Conservation (phyloP, 2,329 filamentous ascomycete genomes). For the Paradendryphiella salina region DNA sequence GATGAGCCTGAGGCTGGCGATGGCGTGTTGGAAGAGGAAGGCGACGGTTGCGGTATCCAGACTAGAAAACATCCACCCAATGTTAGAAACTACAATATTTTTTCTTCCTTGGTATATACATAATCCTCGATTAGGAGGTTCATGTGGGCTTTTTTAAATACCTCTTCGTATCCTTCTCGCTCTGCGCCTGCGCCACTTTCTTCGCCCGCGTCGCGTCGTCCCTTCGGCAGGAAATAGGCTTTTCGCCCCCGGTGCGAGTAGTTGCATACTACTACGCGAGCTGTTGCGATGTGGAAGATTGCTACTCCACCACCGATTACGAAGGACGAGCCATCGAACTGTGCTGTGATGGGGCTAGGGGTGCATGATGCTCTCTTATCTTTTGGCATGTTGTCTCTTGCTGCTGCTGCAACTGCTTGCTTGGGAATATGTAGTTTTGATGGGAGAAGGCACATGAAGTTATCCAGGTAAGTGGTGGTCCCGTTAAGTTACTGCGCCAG, state of each 20-base stretch:
- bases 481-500: neutral
- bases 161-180: conserved; percentile 57
- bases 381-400: conserved; percentile 12
- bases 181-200: conserved; percentile 50
- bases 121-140: too few relatives aligned
- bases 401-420: neutral
- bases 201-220: conserved; percentile 53
- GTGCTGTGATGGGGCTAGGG: conserved; percentile 25
- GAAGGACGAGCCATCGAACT: conserved; percentile 37
- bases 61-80: neutral
- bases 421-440: neutral
- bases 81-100: too few relatives aligned
- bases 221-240: conserved; percentile 57
- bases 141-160: conserved; percentile 12
- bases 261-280: conserved; percentile 54
- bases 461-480: neutral
- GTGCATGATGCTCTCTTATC: conserved; percentile 6
- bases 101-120: too few relatives aligned
- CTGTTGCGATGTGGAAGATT: conserved; percentile 55
- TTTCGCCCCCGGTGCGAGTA: conserved; percentile 39
- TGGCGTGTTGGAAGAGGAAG: conserved; percentile 52
- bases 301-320: conserved; percentile 50
- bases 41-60: conserved; percentile 55
- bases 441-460: neutral
- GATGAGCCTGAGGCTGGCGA: conserved; percentile 49